Evolutionary conservation across 2,329 filamentous ascomycete species (phyloP).

Genomic region (Colletotrichum sidae): DNA sequence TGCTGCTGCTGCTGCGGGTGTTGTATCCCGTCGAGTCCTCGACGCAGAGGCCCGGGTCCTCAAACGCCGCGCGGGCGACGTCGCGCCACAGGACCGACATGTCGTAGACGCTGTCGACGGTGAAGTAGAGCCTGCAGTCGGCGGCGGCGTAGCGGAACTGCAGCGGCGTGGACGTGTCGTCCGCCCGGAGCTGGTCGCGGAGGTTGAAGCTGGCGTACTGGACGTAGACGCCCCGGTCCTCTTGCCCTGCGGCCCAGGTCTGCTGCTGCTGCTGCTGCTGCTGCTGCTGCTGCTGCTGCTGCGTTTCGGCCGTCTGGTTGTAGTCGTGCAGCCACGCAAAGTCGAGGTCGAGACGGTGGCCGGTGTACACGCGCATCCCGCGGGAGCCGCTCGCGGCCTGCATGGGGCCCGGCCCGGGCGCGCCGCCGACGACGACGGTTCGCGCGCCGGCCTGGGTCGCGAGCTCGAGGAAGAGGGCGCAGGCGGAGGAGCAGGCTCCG

Average conservation of each 20-base stretch:
- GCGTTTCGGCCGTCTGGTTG: constrained; percentile 3
- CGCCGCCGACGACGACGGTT: constrained; percentile 69
- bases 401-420: constrained; percentile 61
- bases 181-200: constrained; percentile 26
- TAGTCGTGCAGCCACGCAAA: constrained; percentile 16
- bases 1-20: neutral
- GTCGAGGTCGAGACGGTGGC: constrained; percentile 37
- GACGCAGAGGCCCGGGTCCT: constrained; percentile 15
- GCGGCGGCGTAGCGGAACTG: constrained; percentile 70
- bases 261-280: neutral
- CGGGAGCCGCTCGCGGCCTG: constrained; percentile 69
- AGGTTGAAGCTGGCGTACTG: constrained; percentile 24
- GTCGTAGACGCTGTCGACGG: constrained; percentile 61
- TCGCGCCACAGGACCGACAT: constrained; percentile 63
- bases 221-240: constrained; percentile 21
- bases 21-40: constrained; percentile 27
- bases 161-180: constrained; percentile 53
- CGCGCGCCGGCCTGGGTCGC: constrained; percentile 66
- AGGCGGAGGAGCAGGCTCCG: constrained; percentile 70
- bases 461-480: constrained; percentile 68
- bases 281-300: neutral
- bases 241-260: neutral
- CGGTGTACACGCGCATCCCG: constrained; percentile 56
- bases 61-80: constrained; percentile 43
- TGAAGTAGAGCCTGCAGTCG: constrained; percentile 69